These are phyloP conservation scores for Orbilia ellipsospora DNA, from an alignment of 2,329 filamentous ascomycete species.

Conservation along the genomic window DNA sequence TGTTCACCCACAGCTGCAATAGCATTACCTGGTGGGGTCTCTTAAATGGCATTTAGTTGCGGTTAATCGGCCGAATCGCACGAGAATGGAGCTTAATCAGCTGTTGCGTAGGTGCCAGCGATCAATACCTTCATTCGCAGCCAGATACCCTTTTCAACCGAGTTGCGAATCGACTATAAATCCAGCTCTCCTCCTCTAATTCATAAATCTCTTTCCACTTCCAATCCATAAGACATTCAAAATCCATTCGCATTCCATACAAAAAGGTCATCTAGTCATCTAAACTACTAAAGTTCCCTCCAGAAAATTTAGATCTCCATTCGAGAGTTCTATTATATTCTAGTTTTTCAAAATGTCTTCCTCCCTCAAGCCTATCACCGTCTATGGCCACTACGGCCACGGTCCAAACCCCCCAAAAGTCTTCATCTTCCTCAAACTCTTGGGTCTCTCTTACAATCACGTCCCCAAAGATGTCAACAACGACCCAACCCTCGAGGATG, in stretches of 20 bases:
- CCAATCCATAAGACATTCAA: background rate
- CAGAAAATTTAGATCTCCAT: background rate
- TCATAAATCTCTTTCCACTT: background rate
- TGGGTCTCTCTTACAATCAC: constrained; percentile 52
- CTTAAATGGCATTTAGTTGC: background rate
- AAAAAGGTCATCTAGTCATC: background rate
- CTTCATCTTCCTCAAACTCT: constrained; percentile 57
- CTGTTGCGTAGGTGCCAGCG: background rate
- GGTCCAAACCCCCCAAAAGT: constrained; percentile 59
- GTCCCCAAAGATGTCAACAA: constrained; percentile 26
- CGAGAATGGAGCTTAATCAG: background rate
- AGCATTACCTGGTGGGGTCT: background rate
- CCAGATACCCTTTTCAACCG: background rate
- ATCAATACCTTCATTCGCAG: background rate
- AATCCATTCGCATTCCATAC: background rate
- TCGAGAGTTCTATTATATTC: background rate
- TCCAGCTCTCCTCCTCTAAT: constrained; percentile 1
- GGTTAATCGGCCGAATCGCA: background rate
- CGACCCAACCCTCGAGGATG: constrained; percentile 47
- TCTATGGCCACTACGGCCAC: constrained; percentile 52
- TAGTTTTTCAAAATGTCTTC: constrained; percentile 30
- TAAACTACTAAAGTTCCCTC: background rate
- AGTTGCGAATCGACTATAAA: background rate
- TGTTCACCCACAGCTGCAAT: background rate
- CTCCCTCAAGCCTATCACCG: constrained; percentile 56